Evolutionary conservation across 768 basidiomycete genomes (phyloP), one percentile per base, ranked within the genome.

Genomic region (Guyanaporus albipodus): DNA sequence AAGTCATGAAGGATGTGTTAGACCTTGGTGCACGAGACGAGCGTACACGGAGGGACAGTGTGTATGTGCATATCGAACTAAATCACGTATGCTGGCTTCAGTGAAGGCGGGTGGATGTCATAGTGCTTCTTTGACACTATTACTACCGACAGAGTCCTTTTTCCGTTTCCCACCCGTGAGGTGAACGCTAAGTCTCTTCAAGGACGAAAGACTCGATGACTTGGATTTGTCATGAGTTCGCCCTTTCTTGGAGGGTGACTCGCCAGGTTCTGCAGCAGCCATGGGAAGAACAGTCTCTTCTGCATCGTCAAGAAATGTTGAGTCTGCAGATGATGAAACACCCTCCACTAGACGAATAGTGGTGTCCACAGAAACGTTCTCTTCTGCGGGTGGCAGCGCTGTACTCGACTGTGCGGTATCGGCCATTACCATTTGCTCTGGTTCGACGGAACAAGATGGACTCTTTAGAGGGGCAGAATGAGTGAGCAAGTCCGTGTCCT

Each of bases 331-430:
- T 8, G 69, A 63, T 15, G 78, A 78, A 17, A 76, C 75, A 2
- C 73, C 77, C 17, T 80, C 82, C n/a, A 85, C 74, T 12, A 85
- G 61, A 35, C 79, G 77, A 42, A 85, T 73, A 11, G 78, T 80
- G 10, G 72, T 66, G 37, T 73, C 71, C 17, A 70, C 58, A 22
- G 52, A 37, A 15, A 50, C 52, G 14, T 58, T 57, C 3, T 57
- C 60, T 42, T 53, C 57, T 14, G 46, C 36, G 8, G 45, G 39
- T 18, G 48, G 33, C 21, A 36, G 33, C 12, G 46, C 31, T 34
- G 32, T 34, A 23, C 42, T 54, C 15, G 50, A 43, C 18, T 52
- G 55, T 45, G 46, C 47, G 33, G 43, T 24, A 18, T 50, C 49
- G 19, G 46, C 28, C 9, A 17, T 14, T 44, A 17, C 33, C 18